Conservation (phyloP, 2,329 filamentous ascomycete genomes). For the Cladosporium phlei region DNA sequence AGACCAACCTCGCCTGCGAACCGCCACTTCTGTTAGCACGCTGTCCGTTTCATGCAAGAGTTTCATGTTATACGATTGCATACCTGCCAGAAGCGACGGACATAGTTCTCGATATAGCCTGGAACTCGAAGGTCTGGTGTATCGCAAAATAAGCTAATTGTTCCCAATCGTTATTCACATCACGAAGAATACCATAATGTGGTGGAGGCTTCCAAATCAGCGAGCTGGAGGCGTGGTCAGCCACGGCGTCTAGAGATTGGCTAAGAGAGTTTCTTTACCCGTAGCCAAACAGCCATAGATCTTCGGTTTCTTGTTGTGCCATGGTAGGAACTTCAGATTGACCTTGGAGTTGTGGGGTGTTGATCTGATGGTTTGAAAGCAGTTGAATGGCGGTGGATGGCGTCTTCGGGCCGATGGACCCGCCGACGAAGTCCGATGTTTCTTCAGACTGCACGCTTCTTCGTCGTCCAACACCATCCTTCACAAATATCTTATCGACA, state of each 20-base stretch:
- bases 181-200: conserved; percentile 80
- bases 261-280: conserved; percentile 56
- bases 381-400: no score
- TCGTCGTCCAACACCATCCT: no score
- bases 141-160: no score
- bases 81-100: conserved; percentile 97
- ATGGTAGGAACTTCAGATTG: background rate
- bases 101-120: conserved; percentile 89
- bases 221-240: conserved; percentile 54
- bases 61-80: conserved; percentile 30
- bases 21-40: conserved; percentile 12
- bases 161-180: no score
- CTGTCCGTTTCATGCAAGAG: background rate
- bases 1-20: conserved; percentile 27
- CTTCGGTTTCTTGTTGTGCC: conserved; percentile 17
- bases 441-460: no score
- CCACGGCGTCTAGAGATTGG: background rate
- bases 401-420: conserved; percentile 1
- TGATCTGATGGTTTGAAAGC: no score
- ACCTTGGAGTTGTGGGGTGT: no score
- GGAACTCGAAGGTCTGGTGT: conserved; percentile 77
- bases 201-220: conserved; percentile 98
- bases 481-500: no score
- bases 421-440: no score
- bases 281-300: conserved; percentile 97